A percentile compares a stretch with the other conserved stretches of the same genome.
Evolutionary conservation across 2,329 filamentous ascomycete genomes (phyloP).

Genomic region (Paradendryphiella salina): DNA sequence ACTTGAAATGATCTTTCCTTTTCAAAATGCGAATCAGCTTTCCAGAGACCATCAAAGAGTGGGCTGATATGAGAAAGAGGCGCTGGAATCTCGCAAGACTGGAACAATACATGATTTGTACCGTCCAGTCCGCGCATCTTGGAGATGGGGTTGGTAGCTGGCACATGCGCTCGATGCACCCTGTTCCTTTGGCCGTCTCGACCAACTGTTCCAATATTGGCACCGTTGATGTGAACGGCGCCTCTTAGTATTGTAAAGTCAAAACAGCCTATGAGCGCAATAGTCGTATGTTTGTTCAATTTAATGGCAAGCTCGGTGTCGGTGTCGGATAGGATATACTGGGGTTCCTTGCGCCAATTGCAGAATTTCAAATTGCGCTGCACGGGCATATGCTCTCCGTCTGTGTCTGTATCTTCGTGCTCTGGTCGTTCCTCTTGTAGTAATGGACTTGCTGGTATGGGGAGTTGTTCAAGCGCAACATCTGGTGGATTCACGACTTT

Average conservation of each 20-base stretch:
- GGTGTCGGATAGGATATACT: constrained; percentile 31
- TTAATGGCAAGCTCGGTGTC: constrained; percentile 32
- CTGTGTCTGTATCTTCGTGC: constrained; percentile 24
- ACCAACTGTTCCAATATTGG: constrained; percentile 57
- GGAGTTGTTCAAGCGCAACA: constrained; percentile 15
- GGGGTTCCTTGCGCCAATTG: constrained; percentile 34
- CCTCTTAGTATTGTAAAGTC: constrained; percentile 65
- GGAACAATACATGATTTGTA: constrained; percentile 53
- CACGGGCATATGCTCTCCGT: constrained; percentile 17
- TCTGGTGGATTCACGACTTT: constrained; percentile 16
- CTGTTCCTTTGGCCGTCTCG: constrained; percentile 19
- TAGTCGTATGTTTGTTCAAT: constrained; percentile 41
- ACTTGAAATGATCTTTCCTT: constrained; percentile 35
- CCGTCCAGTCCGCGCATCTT: constrained; percentile 64
- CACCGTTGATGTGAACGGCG: constrained; percentile 66
- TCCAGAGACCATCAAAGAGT: constrained; percentile 69
- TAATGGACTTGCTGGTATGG: constrained; percentile 23
- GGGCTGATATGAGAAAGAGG: constrained; percentile 65
- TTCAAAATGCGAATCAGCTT: constrained; percentile 44
- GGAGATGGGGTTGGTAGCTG: constrained; percentile 70
- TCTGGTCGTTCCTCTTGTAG: constrained; percentile 20
- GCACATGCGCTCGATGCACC: constrained; percentile 63
- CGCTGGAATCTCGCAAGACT: constrained; percentile 52
- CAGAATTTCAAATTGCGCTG: constrained; percentile 36
- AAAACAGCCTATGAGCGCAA: constrained; percentile 64